A percentile compares a stretch with the other conserved stretches of the same genome.
These are phyloP conservation scores for Monosporozyma servazzii DNA, from an alignment of 805 yeast genomes.

Conservation along the genomic window DNA sequence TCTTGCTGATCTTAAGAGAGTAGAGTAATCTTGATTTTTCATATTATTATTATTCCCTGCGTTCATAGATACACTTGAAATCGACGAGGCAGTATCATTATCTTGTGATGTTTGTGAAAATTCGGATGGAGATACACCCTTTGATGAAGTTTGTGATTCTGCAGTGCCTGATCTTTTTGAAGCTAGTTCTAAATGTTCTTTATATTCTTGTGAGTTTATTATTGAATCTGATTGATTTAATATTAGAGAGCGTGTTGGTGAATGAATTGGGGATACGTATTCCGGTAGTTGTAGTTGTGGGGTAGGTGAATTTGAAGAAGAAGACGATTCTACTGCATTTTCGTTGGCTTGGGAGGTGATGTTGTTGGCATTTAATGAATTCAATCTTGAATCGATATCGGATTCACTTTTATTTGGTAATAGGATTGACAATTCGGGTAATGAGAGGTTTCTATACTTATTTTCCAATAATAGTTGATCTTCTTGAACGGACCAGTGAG, in stretches of 20 bases:
- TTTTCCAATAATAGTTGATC: conserved; percentile 54
- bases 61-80: conserved; percentile 3
- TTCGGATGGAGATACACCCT: conserved; percentile 16
- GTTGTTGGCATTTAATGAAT: conserved; percentile 24
- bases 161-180: conserved; percentile 12
- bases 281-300: neutral
- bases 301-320: neutral
- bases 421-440: conserved; percentile 64
- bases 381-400: conserved; percentile 62
- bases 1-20: neutral
- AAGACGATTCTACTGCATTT: neutral
- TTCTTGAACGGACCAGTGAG: conserved; percentile 49
- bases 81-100: conserved; percentile 1
- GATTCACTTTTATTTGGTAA: conserved; percentile 64
- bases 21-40: conserved; percentile 4
- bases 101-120: conserved; percentile 6
- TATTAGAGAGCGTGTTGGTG: conserved; percentile 11
- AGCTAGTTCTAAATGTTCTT: conserved; percentile 6
- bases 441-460: conserved; percentile 49
- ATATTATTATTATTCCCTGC: neutral
- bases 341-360: neutral
- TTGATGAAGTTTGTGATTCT: conserved; percentile 2
- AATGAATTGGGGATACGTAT: conserved; percentile 13
- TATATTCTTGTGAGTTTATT: neutral
- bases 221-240: conserved; percentile 1